Evolutionary conservation across 768 basidiomycete genomes (phyloP), one percentile per base, ranked within the genome.

Genomic region (Tricholoma sp.): DNA sequence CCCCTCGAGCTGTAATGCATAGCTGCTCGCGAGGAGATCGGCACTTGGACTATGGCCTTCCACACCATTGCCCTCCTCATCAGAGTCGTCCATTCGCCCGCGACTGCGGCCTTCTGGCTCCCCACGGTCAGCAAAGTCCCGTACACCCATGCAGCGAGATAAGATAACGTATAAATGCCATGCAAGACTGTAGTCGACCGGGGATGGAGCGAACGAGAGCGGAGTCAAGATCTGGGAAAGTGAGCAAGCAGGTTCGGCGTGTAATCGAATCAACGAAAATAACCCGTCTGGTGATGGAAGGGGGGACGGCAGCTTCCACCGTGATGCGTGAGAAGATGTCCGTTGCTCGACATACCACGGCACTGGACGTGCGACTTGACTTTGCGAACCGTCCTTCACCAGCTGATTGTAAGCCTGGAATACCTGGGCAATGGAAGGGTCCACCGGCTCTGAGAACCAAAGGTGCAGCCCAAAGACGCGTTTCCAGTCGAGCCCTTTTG

Each of bases 141-240:
- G 83, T 35, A 89, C 73, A 24, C 87, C 79, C 74, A 97, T 84
- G 58, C 88, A 89, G 22, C 88, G 81, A 14, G 94, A 89, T 49
- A 98, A 75, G 32, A 98, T 75, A 55, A 94, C 82, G 69, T 96
- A 98, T 32, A 98, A 66, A 71, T 98, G 94, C 96, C 96, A 99
- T 6, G 90, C 80, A 55, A 97, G 74, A 19, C 92, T 83, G 67
- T 84, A 86, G 68, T 95, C 94, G n/a, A 84, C 70, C 0, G 88
- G 87, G 5, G 84, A 87, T 2, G 88, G 72, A 1, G 85, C 81
- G 61, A 89, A 92, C 21, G 90, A 90, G 7, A 85, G 73, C 0
- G 94, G 88, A 10, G 80, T 72, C 8, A 95, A 82, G 3, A 86
- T 78, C 35, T 78, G 85, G 54, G 81, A 95, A 53, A 83, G 80